Conservation (phyloP, 1,139 yeast species). For the Geotrichum fermentans region DNA sequence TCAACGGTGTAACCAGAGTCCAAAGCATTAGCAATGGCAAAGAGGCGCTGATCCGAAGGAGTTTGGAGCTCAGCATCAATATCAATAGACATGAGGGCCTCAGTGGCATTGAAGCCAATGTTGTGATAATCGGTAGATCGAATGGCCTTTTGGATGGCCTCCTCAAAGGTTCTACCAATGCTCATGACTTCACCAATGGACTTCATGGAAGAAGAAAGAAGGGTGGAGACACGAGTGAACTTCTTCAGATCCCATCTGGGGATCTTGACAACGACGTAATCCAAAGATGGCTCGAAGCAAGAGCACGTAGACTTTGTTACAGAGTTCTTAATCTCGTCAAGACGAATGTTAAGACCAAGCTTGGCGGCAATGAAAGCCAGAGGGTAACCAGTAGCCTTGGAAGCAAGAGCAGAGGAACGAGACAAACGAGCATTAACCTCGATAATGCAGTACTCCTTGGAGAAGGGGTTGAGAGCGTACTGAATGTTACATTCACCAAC, state of each 20-base stretch:
- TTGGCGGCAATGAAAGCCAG: constrained; percentile 98
- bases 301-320: constrained; percentile 95
- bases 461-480: constrained; percentile 84
- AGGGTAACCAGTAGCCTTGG: constrained; percentile 98
- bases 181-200: constrained; percentile 99
- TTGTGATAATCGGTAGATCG: constrained; percentile 94
- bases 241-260: constrained; percentile 98
- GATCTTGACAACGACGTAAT: constrained; percentile 92
- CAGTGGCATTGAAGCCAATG: constrained; percentile 87
- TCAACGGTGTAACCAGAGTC: constrained; percentile 85
- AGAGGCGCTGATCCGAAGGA: constrained; percentile 93
- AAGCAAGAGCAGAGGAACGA: constrained; percentile 95
- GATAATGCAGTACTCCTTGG: constrained; percentile 91
- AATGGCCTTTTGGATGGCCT: constrained; percentile 95
- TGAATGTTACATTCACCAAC: constrained; percentile 99
- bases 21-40: constrained; percentile 92
- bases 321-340: constrained; percentile 89
- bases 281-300: constrained; percentile 93
- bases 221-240: constrained; percentile 90
- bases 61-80: constrained; percentile 88
- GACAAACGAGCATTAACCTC: constrained; percentile 97
- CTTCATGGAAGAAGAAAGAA: constrained; percentile 94
- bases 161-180: constrained; percentile 95
- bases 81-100: constrained; percentile 81
- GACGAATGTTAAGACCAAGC: constrained; percentile 86